Evolutionary conservation across 176 grass and related monocot genomes (phyloP).

Genomic region (Areca catechu): DNA sequence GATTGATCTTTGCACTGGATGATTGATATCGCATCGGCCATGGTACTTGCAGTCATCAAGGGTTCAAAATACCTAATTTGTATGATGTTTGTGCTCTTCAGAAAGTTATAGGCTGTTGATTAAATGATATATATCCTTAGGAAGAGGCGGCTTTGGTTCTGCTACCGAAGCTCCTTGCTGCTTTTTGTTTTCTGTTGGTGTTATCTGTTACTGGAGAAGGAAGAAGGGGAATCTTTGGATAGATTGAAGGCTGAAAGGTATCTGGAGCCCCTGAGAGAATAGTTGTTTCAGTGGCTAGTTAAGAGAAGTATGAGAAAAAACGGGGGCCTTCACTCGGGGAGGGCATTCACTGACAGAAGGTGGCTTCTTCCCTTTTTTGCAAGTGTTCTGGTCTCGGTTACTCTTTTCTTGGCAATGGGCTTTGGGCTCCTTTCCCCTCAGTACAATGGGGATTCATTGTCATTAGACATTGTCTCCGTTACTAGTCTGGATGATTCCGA

Average conservation of each 20-base stretch:
- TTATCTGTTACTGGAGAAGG: too few species aligned
- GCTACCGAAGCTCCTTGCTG: too few species aligned
- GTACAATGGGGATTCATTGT: constrained; percentile 22
- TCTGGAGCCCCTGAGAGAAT: background rate
- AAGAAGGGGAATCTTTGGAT: background rate
- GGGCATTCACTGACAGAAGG: constrained; percentile 59
- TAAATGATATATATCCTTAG: too few species aligned
- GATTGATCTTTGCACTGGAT: too few species aligned
- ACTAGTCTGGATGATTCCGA: constrained; percentile 33
- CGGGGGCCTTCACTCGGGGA: constrained; percentile 32
- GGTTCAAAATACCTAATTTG: too few species aligned
- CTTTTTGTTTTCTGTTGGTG: too few species aligned
- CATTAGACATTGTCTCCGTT: constrained; percentile 53
- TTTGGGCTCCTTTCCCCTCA: constrained; percentile 68
- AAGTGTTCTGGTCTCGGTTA: constrained; percentile 54
- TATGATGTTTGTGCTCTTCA: too few species aligned
- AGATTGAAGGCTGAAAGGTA: background rate
- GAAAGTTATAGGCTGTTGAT: too few species aligned
- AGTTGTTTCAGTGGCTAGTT: background rate
- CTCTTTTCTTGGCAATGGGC: constrained; percentile 48
- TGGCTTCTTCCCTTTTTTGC: constrained; percentile 82
- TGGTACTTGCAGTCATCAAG: too few species aligned
- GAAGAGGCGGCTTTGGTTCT: too few species aligned
- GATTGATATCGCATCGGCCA: too few species aligned
- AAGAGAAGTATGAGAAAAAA: constrained; percentile 58